phyloP scores from a whole-genome alignment of 139 green algal species.

The Asterochloris sp. region DNA sequence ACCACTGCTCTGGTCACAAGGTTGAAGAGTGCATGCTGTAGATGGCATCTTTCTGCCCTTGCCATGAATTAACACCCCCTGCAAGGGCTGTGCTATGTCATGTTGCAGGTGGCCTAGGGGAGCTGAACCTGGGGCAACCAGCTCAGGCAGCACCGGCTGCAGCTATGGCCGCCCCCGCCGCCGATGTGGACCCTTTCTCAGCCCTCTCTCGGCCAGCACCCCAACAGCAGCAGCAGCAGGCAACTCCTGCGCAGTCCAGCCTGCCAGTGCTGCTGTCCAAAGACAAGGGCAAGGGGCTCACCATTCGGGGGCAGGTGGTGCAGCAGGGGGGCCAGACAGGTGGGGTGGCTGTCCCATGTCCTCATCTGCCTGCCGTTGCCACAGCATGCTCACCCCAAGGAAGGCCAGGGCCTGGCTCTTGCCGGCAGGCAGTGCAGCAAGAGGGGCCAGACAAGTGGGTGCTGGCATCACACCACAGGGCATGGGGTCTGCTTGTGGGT shows the following conservation, averaged over 20 bases:
- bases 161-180: constrained; percentile 20
- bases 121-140: constrained; percentile 33
- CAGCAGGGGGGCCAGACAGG: constrained; percentile 33
- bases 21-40: no score
- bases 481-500: no score
- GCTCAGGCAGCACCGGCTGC: constrained; percentile 11
- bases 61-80: no score
- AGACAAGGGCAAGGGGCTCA: constrained; percentile 74
- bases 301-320: constrained; percentile 56
- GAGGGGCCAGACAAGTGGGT: no score
- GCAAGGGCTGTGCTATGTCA: not conserved
- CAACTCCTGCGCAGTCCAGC: not conserved
- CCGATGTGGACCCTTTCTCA: constrained; percentile 3
- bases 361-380: not conserved
- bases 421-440: no score
- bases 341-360: not conserved
- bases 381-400: no score
- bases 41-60: no score
- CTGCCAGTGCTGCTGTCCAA: constrained; percentile 66
- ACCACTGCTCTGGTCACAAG: no score
- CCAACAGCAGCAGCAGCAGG: constrained; percentile 9
- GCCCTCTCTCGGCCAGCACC: constrained; percentile 12
- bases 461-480: no score
- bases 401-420: no score
- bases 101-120: constrained; percentile 45